Conservation (phyloP, 768 basidiomycete genomes). For the Boletus reticulatus region DNA sequence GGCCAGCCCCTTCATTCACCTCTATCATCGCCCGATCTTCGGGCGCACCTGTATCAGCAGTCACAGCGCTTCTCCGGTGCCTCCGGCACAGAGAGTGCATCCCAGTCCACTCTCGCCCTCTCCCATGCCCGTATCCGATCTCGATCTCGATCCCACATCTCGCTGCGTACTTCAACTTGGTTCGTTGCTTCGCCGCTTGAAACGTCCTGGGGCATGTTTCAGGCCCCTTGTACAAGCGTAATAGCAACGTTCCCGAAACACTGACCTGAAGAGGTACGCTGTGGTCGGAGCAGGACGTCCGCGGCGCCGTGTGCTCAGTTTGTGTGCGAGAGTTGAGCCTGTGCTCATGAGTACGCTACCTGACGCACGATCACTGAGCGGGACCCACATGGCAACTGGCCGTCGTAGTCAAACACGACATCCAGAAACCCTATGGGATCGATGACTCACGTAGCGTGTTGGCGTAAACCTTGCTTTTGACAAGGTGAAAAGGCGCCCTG, state of each 20-base stretch:
- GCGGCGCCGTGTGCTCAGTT: background rate
- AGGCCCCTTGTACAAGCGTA: background rate
- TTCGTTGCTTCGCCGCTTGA: background rate
- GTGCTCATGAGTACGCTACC: background rate
- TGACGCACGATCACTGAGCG: background rate
- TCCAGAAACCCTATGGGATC: background rate
- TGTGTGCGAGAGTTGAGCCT: background rate
- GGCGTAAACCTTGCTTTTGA: constrained; percentile 1
- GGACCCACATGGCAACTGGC: constrained; percentile 1
- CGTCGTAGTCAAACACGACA: background rate
- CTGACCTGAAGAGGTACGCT: background rate
- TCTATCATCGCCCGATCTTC: background rate
- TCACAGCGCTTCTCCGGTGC: background rate
- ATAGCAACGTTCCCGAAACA: background rate
- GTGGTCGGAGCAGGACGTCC: background rate
- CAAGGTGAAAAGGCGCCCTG: background rate
- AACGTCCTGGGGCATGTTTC: background rate
- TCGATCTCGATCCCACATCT: background rate
- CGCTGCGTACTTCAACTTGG: background rate
- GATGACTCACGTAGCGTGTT: constrained; percentile 1
- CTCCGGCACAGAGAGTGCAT: background rate
- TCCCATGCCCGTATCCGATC: background rate
- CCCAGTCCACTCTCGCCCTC: background rate
- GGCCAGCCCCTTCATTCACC: background rate
- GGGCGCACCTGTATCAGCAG: background rate